Conservation (phyloP, 1,139 yeast species). For the Eremothecium coryli region DNA sequence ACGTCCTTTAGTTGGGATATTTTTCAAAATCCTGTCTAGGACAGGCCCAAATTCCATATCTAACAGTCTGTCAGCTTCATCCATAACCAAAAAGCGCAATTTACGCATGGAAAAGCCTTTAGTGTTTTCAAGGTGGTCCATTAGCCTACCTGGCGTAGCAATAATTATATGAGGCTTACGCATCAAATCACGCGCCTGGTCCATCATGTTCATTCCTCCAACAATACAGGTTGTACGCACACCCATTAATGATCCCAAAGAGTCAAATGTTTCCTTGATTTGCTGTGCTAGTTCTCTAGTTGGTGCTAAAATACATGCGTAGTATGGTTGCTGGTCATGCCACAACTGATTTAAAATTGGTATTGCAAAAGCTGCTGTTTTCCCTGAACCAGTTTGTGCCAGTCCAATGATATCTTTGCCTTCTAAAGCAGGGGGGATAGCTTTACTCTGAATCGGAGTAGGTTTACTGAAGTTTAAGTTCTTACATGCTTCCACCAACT, state of each 20-base stretch:
- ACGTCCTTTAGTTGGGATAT: conserved; percentile 65
- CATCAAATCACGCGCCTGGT: conserved; percentile 88
- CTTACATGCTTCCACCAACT: conserved; percentile 69
- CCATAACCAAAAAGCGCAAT: conserved; percentile 80
- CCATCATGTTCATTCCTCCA: conserved; percentile 99
- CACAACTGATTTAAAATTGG: conserved; percentile 88
- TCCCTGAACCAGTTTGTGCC: conserved; percentile 81
- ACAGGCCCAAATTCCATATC: conserved; percentile 98
- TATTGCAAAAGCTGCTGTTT: conserved; percentile 78
- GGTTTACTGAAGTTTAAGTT: conserved; percentile 56
- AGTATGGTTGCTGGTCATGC: conserved; percentile 81
- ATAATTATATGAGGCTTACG: conserved; percentile 89
- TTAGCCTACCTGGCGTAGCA: conserved; percentile 93
- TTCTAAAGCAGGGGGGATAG: conserved; percentile 84
- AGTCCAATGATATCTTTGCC: conserved; percentile 78
- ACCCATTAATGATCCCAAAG: conserved; percentile 86
- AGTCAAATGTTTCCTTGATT: conserved; percentile 90
- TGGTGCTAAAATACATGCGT: conserved; percentile 86
- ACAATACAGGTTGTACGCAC: conserved; percentile 77
- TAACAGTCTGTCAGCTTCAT: conserved; percentile 90
- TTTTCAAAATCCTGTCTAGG: conserved; percentile 71
- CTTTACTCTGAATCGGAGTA: conserved; percentile 86
- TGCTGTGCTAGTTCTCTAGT: conserved; percentile 96
- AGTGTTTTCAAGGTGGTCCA: conserved; percentile 93
- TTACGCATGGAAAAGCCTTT: conserved; percentile 81